phyloP scores from a whole-genome alignment of 129 eudicot species.

The Centaurea solstitialis region DNA sequence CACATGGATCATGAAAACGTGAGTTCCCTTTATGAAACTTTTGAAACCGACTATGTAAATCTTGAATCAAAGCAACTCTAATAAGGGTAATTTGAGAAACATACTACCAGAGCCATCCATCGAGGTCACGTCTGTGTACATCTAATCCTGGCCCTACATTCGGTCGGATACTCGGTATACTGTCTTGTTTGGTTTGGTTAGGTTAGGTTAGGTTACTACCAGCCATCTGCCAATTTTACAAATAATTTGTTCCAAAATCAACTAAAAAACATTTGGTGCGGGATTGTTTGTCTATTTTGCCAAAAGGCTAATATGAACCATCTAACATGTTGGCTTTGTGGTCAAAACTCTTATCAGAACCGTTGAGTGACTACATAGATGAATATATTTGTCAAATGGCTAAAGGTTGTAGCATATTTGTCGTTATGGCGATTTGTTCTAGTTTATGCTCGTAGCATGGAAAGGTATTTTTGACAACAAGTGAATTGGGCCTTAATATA shows the following conservation, averaged over 20 bases:
- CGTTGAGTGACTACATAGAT: background rate
- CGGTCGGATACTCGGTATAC: too few relatives aligned
- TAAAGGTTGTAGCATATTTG: background rate
- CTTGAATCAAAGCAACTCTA: background rate
- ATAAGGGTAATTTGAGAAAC: too few relatives aligned
- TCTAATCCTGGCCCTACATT: too few relatives aligned
- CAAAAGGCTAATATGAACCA: background rate
- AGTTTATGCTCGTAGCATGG: too few relatives aligned
- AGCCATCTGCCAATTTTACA: background rate
- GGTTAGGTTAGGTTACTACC: too few relatives aligned
- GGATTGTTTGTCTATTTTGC: background rate
- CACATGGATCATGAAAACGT: slow-evolving; percentile 99
- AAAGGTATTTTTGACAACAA: too few relatives aligned
- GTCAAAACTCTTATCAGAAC: background rate
- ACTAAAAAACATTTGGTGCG: background rate
- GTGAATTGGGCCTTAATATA: too few relatives aligned
- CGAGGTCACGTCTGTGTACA: too few relatives aligned
- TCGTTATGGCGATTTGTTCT: background rate
- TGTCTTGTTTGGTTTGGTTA: too few relatives aligned
- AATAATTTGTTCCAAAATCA: background rate
- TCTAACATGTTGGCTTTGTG: background rate
- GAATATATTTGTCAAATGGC: background rate
- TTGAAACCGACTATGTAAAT: slow-evolving; percentile 2
- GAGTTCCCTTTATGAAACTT: slow-evolving; percentile 31
- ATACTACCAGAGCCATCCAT: too few relatives aligned